These are phyloP conservation scores for Blastobotrys capitulatus DNA, from an alignment of 1,139 yeast genomes.

Conservation along the genomic window DNA sequence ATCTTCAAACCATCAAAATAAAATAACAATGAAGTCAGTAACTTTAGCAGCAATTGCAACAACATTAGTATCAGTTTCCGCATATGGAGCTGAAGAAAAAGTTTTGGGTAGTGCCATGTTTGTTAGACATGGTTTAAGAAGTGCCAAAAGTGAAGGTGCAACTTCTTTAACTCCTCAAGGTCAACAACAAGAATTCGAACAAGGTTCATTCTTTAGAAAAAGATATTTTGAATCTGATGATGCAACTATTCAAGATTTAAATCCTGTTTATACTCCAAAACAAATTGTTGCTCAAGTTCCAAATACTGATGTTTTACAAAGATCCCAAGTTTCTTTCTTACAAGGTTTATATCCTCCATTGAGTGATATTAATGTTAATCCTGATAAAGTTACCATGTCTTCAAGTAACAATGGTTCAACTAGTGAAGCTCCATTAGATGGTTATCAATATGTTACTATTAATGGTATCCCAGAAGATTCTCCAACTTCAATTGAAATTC, in stretches of 20 bases:
- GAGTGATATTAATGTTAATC: constrained; percentile 23
- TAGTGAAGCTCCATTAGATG: constrained; percentile 35
- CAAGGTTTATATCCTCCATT: constrained; percentile 44
- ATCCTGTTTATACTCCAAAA: constrained; percentile 30
- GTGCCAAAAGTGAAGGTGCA: constrained; percentile 33
- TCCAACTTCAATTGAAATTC: constrained; percentile 36
- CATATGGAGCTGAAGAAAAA: constrained; percentile 25
- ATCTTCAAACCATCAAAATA: not conserved
- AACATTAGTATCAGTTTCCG: constrained; percentile 7
- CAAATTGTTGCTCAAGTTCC: constrained; percentile 35
- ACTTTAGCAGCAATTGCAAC: constrained; percentile 8
- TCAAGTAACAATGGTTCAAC: constrained; percentile 37
- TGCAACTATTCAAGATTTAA: constrained; percentile 25
- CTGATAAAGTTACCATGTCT: constrained; percentile 25
- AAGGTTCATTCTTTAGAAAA: constrained; percentile 37
- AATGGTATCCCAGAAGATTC: constrained; percentile 35
- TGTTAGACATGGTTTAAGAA: constrained; percentile 44
- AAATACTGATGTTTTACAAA: constrained; percentile 34
- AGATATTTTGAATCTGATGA: constrained; percentile 38
- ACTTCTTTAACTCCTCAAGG: constrained; percentile 40
- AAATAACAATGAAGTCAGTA: constrained; percentile 6
- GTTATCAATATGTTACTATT: constrained; percentile 41
- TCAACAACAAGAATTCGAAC: constrained; percentile 32
- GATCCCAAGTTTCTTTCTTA: constrained; percentile 38
- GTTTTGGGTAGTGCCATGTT: constrained; percentile 41